Conservation (phyloP, 768 basidiomycete genomes). For the Naganishia friedmannii region DNA sequence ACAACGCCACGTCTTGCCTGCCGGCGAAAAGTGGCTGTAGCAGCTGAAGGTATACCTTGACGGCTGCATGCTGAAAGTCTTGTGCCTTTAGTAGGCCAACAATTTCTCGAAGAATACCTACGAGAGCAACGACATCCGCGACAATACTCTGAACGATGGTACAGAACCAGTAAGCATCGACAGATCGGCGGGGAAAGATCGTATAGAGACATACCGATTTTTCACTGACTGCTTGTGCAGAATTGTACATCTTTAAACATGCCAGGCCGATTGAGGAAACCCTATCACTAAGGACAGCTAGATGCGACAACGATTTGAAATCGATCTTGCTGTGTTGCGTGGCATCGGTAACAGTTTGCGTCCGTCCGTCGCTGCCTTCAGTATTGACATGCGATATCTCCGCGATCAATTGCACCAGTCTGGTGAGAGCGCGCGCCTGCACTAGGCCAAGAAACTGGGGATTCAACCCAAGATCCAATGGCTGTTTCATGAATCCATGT, state of each 20-base stretch:
- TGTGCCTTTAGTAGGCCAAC: neutral
- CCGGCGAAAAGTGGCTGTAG: neutral
- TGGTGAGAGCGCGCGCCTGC: neutral
- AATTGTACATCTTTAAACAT: neutral
- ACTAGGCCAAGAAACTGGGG: neutral
- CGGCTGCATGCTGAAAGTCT: constrained; percentile 13
- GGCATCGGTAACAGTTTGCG: neutral
- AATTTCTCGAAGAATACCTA: neutral
- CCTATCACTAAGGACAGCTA: neutral
- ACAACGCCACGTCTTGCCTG: neutral
- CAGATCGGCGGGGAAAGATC: neutral
- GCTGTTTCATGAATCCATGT: neutral
- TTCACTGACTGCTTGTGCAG: neutral
- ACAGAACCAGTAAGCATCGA: neutral
- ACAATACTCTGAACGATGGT: neutral
- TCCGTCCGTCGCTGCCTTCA: neutral
- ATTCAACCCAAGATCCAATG: constrained; percentile 14
- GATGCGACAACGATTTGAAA: constrained; percentile 7
- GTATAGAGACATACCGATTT: neutral
- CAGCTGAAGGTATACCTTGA: constrained; percentile 17
- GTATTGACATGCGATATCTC: neutral
- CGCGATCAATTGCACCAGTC: constrained; percentile 1
- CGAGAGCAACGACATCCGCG: neutral
- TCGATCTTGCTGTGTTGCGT: constrained; percentile 8
- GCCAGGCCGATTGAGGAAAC: neutral